Conservation (phyloP, 768 basidiomycete genomes). For the Suillus plorans region DNA sequence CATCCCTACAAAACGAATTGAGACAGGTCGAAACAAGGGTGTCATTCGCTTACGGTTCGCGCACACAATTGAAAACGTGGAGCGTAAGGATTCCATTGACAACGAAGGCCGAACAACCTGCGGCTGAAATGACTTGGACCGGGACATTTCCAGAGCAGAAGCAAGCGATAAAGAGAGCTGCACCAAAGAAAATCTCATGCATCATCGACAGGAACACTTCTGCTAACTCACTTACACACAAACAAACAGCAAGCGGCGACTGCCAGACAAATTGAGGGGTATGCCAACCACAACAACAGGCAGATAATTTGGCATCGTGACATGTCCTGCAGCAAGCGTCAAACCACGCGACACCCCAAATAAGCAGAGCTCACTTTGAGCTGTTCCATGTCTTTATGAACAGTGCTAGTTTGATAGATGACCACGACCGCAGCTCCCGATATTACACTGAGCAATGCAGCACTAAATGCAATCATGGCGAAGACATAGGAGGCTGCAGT, state of each 20-base stretch:
- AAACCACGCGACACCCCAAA: neutral
- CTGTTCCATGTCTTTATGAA: neutral
- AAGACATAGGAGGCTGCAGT: neutral
- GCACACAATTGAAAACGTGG: neutral
- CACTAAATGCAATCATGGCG: neutral
- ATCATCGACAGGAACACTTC: neutral
- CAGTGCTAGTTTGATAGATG: neutral
- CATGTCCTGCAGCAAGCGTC: neutral
- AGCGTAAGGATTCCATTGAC: neutral
- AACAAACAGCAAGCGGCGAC: neutral
- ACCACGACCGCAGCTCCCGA: neutral
- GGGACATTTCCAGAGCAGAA: neutral
- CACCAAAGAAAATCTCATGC: neutral
- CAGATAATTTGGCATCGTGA: neutral
- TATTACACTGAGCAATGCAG: conserved; percentile 1
- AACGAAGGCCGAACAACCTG: neutral
- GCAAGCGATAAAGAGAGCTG: neutral
- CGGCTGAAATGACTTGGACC: neutral
- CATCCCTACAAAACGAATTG: neutral
- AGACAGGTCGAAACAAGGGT: neutral
- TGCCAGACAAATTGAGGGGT: neutral
- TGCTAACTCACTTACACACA: neutral
- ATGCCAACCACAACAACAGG: neutral
- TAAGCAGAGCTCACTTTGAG: neutral
- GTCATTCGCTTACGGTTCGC: neutral